These are phyloP conservation scores for Penicillium palitans DNA, from an alignment of 2,329 filamentous ascomycete species.

Conservation along the genomic window DNA sequence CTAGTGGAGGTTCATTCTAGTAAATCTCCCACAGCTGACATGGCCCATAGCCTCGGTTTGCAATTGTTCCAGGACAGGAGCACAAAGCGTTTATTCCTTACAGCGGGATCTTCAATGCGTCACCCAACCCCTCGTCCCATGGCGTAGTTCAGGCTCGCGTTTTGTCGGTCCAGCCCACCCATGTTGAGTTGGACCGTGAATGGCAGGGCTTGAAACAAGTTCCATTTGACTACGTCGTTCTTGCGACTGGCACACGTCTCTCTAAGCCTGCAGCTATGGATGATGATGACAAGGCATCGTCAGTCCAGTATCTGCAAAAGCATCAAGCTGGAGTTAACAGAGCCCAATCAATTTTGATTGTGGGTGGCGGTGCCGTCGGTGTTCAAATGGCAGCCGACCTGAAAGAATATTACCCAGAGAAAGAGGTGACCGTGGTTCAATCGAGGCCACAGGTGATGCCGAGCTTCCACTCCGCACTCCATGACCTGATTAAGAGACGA, in stretches of 20 bases:
- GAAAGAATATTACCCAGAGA: constrained; percentile 50
- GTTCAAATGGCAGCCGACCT: constrained; percentile 54
- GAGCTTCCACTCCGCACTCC: constrained; percentile 33
- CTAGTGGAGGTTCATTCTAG: too few relatives aligned
- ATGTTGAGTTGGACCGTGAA: constrained; percentile 36
- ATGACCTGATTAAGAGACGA: constrained; percentile 33
- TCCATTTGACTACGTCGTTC: constrained; percentile 36
- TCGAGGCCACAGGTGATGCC: constrained; percentile 45
- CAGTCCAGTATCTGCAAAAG: constrained; percentile 34
- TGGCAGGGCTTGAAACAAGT: constrained; percentile 36
- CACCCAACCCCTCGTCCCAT: constrained; percentile 27
- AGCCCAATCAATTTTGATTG: constrained; percentile 37
- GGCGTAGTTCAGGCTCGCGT: constrained; percentile 36
- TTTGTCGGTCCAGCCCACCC: constrained; percentile 28
- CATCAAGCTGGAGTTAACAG: constrained; percentile 34
- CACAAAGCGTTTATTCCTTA: constrained; percentile 42
- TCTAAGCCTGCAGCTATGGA: constrained; percentile 37
- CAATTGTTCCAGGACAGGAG: constrained; percentile 37
- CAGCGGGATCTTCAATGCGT: constrained; percentile 31
- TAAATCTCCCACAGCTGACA: background rate
- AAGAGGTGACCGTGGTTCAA: constrained; percentile 51
- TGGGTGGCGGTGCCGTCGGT: constrained; percentile 53
- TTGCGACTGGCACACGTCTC: constrained; percentile 39
- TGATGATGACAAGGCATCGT: constrained; percentile 35
- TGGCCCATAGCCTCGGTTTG: constrained; percentile 32